Base-by-base conservation (phyloP, 768 basidiomycete genomes). In the Leccinum broughii region DNA sequence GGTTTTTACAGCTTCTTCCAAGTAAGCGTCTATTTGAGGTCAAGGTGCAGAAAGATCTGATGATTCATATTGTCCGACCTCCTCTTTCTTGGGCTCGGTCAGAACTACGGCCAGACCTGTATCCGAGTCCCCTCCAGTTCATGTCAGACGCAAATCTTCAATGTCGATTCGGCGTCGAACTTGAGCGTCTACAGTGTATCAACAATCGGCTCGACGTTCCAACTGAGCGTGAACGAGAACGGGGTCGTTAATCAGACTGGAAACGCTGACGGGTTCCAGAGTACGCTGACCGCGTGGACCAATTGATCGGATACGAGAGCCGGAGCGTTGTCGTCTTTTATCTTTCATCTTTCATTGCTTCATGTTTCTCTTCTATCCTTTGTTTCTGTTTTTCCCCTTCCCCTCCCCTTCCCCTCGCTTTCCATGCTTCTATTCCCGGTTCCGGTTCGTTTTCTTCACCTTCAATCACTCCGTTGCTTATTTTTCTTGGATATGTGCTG, bases 1-100 rank as follows among this genome's bases (percentile, higher is more conserved):
- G 81, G 82, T 0, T 69, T 80, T 37, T 84, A 84, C 68, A 79
- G 73, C 66, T 83, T 83, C 70, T 83, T 75, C 77, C 69, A 70
- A 55, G 80, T 73, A 20, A 44, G 41, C 10, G 41, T 20, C 41
- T n/a, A 20, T 44, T 44, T 4, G 4, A 44, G 9, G n/a, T 20
- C 2, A 41, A 41, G 1, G 39, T 41, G 8, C 17, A n/a, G 39
- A 41, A 10, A 44, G 41, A 44, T 44, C 41, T n/a, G 41, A 44
- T 44, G 17, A n/a, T 5, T 5, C n/a, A n/a, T n/a, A n/a, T n/a
- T 10, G 41, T 44, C n/a, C 41, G 17, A 44, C 41, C 17, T n/a
- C 41, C n/a, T 4, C 0, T 44, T 44, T n/a, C 41, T n/a, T 44
- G 17, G 17, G 41, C n/a, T 44, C 41, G 41, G 3, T 44, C 39